These are phyloP conservation scores for Leccinum olivaceopallidum DNA, from an alignment of 768 basidiomycete genomes.

Conservation along the genomic window DNA sequence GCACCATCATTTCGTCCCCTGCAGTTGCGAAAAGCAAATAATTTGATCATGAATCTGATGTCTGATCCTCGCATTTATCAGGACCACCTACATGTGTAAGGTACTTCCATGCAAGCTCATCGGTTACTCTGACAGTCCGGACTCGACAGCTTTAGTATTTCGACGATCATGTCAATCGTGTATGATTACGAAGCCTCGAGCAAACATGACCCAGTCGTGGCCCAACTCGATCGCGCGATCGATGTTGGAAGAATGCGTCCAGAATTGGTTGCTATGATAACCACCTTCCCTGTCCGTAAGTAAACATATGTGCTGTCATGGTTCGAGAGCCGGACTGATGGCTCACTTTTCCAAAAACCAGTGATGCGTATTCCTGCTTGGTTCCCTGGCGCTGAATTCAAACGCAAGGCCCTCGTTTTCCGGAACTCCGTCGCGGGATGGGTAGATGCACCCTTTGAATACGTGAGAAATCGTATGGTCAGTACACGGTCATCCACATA, in stretches of 20 bases:
- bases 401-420: conserved; percentile 13
- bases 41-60: too few species aligned
- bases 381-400: conserved; percentile 25
- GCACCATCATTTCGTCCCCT: too few species aligned
- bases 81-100: conserved; percentile 25
- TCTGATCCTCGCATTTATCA: conserved; percentile 11
- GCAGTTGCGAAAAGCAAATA: too few species aligned
- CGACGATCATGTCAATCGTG: conserved; percentile 26
- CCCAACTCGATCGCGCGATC: too few species aligned
- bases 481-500: conserved; percentile 1
- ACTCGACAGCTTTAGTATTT: conserved; percentile 18
- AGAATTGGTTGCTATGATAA: conserved; percentile 16
- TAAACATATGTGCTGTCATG: too few species aligned
- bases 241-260: conserved; percentile 21
- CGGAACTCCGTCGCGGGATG: conserved; percentile 8
- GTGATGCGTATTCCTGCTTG: conserved; percentile 22
- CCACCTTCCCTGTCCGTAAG: conserved; percentile 22
- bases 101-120: background rate
- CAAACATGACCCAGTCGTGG: conserved; percentile 23
- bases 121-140: background rate
- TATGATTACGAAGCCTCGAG: conserved; percentile 23
- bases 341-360: background rate
- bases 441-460: conserved; percentile 25
- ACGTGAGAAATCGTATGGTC: conserved; percentile 24
- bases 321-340: background rate